Evolutionary conservation across 139 green algal species (phyloP), one percentile per base, ranked within the genome.

Genomic region (Chlorella sp.): DNA sequence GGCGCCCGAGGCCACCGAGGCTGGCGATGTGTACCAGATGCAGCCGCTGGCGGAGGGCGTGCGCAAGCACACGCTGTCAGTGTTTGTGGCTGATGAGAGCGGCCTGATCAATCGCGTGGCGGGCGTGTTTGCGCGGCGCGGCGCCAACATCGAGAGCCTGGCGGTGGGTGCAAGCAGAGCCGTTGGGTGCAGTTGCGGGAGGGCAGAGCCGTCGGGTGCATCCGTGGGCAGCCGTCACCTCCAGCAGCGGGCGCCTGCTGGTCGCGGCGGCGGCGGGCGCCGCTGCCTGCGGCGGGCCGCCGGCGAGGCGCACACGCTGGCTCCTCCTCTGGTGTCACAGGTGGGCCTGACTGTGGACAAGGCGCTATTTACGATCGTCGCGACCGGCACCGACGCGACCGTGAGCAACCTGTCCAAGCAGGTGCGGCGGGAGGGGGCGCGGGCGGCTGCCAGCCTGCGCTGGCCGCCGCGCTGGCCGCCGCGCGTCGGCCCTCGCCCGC

Each of bases 101-200:
- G 96, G 95, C 40, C 87, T 99, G 46, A 99, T 99, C 86, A 98
- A 99, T 85, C 87, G 95, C 25, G 95, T 99, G 8, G 92, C 95
- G 9, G 95, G 95, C 50, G 95, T 99, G 36, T 99, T 99, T 81
- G 95, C 94, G 0, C 77, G 93, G 43, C 76, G 93, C 84, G 91
- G 93, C 87, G 87, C 91, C 55, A 99, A 99, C 89, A 99, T 99
- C 67, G 95, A 99, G 74, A 95, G 87, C 2, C 82, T 99, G 58
- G 95, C 95, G 1, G 95, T 99, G 31, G 95, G 95, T 0, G n/a
- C n/a, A n/a, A n/a, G n/a, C n/a, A n/a, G n/a, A n/a, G n/a, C 84
- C n/a, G n/a, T n/a, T n/a, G n/a, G n/a, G n/a, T n/a, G n/a, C n/a
- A n/a, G n/a, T n/a, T n/a, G n/a, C n/a, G n/a, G n/a, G n/a, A n/a